Base-by-base conservation (phyloP, 1,284 basidiomycete species). In the Ustilago loliicola region DNA sequence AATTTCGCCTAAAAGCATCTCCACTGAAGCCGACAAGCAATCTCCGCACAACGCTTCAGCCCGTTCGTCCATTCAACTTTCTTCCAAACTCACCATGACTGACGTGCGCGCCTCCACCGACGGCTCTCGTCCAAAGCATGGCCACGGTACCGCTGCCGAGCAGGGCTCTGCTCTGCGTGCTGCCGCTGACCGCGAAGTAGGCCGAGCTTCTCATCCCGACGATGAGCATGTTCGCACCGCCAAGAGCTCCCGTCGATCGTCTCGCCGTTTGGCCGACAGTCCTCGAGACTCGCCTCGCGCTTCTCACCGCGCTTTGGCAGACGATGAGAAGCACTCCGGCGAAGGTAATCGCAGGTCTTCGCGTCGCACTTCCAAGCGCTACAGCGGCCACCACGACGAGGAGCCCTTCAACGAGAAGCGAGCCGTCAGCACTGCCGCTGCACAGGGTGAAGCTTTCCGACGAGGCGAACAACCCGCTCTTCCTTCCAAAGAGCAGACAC, bases 131-230 rank as follows among this genome's bases (percentile, higher is more conserved):
- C 77, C 78, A 17, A 25, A 53, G 1, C 79, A 81, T 25, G 79
- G 73, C 23, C 62, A 64, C 13, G 76, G 79, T 21, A 79, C 71
- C 9, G 76, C 79, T 38, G 74, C 78, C 1, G 69, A 72, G 52
- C 79, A 81, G 42, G 80, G 79, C n/a, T 76, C 74, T 30, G 66
- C 65, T 51, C 78, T 81, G 3, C 63, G 80, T 36, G 66, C 54
- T 27, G 73, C 72, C 29, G 62, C 71, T 34, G 78, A 80, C 11
- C 66, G 67, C 25, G 59, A 71, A 17, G 23, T 63, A 1, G 70
- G 71, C 11, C 38, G 56, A 15, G 11, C 42, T 36, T 32, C 70
- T 8, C 25, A 19, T 10, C n/a, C n/a, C 32, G 32, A 47, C 9
- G 53, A 45, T 11, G 50, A 34, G 6, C 50, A 55, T 11, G 38